Evolutionary conservation across 2,329 filamentous ascomycete species (phyloP), one percentile per base, ranked within the genome.

Genomic region (Alternaria atra): DNA sequence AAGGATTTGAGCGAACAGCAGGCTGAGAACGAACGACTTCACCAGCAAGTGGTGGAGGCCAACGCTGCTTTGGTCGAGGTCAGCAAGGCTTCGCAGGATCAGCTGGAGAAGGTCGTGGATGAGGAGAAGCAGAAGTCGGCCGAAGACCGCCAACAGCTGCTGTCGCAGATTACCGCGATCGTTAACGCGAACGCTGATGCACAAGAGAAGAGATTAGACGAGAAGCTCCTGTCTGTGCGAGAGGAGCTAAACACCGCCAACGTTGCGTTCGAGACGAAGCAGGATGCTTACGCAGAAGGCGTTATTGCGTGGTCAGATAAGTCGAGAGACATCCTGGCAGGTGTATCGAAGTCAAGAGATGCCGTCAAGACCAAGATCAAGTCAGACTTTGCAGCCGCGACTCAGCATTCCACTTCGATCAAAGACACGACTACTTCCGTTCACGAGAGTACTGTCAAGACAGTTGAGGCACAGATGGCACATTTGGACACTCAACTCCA

Each of bases 401-500:
- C 92, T 69, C 86, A 91, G 58, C 90, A 92, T 72, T 96, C 93
- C 70, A 88, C 85, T n/a, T 89, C 90, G 6, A 94, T 99, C 69
- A 92, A 94, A 69, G 85, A 87, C 7, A 91, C 91, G 0, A 94
- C 94, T 0, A 91, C 91, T 69, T 92, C 92, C 2, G 93, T 98
- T 1, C 94, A 99, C 68, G 90, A 91, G 34, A 91, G 97, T 79
- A 97, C 94, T 0, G 88, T 97, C 30, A 90, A 90, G 6, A 94
- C 96, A 59, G 94, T 98, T 12, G 91, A 94, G 72, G 90, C 91
- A 58, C 95, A 99, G 80, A 91, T 96, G 81, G 86, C 87, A 57
- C 92, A 97, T 68, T 90, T 99, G 74, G 90, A 91, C 62, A 86
- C 85, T n/a, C 93, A 98, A 78, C 94, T 99, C 87, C 87, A 89